Base-by-base conservation (phyloP, 441 rosid species). In the Eruca vesicaria region DNA sequence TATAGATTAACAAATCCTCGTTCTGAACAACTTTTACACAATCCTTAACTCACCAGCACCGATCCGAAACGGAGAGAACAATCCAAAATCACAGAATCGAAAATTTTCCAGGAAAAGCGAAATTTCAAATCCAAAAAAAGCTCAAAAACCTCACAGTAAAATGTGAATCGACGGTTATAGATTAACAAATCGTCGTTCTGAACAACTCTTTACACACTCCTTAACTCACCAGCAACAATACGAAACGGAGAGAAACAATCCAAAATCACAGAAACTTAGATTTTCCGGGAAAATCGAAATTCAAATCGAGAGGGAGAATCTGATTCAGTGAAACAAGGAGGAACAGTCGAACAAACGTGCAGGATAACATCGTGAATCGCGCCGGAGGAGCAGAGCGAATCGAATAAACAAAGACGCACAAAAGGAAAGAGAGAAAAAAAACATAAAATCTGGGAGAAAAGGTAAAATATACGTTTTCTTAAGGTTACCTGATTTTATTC, bases 351-450 rank as follows among this genome's bases (percentile, higher is more conserved):
- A 78, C 77, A 60, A 73, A 61, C 19, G 60, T 55, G 78, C 63
- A 55, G 68, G 70, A 41, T 56, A 72, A 31, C 61, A 72, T 78
- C 74, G 78, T 32, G 50, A 73, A 32, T 56, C 74, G 81, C 62
- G 77, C 65, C 19, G 1, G 38, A 60, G 6, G 3, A 53, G 28
- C 20, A 53, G 60, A 9, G 26, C 6, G 58, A 63, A 67, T 66
- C 76, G 21, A 72, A 72, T 78, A 72, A 78, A 78, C 74, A 78
- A 72, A 72, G 32, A 53, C 75, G 28, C 19, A 48, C 20, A 15
- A 50, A 18, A 18, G 58, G 58, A 52, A 59, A 48, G 23, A 58
- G 56, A 59, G n/a, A n/a, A n/a, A n/a, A n/a, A 35, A 71, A 65
- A 59, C 56, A 59, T 28, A 66, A 52, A 71, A 62, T 71, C 76